Evolutionary conservation across 2,329 filamentous ascomycete genomes (phyloP), one percentile per base, ranked within the genome.

Genomic region (Coniochaeta hoffmannii): DNA sequence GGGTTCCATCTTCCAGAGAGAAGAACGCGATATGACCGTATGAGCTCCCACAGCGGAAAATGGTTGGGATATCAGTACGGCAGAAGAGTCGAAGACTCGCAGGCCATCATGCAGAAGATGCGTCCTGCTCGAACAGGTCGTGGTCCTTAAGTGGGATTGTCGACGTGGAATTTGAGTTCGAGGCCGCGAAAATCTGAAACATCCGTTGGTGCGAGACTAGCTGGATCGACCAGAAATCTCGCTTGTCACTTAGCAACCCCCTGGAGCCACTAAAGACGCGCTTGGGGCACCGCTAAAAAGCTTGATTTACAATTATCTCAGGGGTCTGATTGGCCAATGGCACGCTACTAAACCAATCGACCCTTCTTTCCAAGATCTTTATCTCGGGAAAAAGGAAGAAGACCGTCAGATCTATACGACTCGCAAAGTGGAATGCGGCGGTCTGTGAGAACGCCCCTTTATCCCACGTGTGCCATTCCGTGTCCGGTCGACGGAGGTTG

Each of bases 151-250:
- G 41, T 46, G 41, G 41, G 15, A 46, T 26, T 3, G 14, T 46
- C 22, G 41, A 46, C 24, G 41, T 46, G 41, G 41, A 46, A 26
- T 46, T 46, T 46, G 41, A 46, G 41, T 46, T 46, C 41, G 10
- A n/a, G 3, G 22, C 36, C 36, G 15, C 24, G 15, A 19, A 28
- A 28, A 46, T 46, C 22, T 46, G 41, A 46, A 46, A 46, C 41
- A 46, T 46, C 41, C 41, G 41, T 46, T 46, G 41, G 41, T 46
- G 41, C 41, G 41, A 46, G 41, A 46, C 41, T 46, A 46, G 26
- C 2, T 15, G 15, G 6, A 5, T n/a, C 19, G 24, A 26, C 24
- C 26, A 24, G 41, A 26, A 19, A 46, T 46, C 12, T 46, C 41
- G 41, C 41, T 46, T 46, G 41, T 24, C 41, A 22, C 19, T 28